Evolutionary conservation across 1,284 basidiomycete genomes (phyloP).

Genomic region (Irpex sp.): DNA sequence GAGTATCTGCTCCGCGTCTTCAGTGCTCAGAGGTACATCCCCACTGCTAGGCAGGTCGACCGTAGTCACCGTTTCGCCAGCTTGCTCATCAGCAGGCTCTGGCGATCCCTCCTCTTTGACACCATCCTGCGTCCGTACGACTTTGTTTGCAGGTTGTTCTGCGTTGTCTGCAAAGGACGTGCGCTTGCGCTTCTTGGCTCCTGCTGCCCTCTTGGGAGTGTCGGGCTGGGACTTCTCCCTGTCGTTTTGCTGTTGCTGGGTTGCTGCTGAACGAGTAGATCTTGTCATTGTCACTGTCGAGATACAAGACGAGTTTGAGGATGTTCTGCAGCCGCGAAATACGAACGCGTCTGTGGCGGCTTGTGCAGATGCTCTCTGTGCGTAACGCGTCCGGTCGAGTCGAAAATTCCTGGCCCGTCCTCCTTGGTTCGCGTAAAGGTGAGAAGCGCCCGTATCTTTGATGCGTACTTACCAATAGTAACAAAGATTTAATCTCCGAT

Average conservation of each 20-base stretch:
- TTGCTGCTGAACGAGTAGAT: conserved; percentile 61
- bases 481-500: conserved; percentile 20
- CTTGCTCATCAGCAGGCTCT: conserved; percentile 24
- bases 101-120: conserved; percentile 30
- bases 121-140: conserved; percentile 34
- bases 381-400: conserved; percentile 28
- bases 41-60: conserved; percentile 32
- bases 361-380: conserved; percentile 12
- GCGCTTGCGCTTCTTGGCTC: conserved; percentile 66
- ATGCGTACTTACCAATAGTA: not conserved
- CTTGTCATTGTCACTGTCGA: conserved; percentile 50
- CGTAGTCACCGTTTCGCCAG: conserved; percentile 20
- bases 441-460: not conserved
- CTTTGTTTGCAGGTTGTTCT: conserved; percentile 45
- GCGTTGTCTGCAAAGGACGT: conserved; percentile 37
- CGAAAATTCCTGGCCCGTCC: conserved; percentile 19
- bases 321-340: conserved; percentile 16
- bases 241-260: conserved; percentile 26
- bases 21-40: conserved; percentile 44
- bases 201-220: conserved; percentile 27
- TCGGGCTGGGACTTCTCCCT: conserved; percentile 28
- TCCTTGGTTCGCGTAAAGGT: conserved; percentile 3
- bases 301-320: conserved; percentile 10
- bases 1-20: conserved; percentile 61
- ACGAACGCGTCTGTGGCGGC: conserved; percentile 31